phyloP scores from a whole-genome alignment of 306 rosid species.

The apple (Malus domestica) region ASM211411v1 NC_041803.1:23214501-23215000 shows the following conservation, averaged over 20 bases:
- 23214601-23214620: neutral
- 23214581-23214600: neutral
- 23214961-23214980: neutral
- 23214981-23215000: neutral
- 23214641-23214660: neutral
- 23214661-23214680: neutral
- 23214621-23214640: neutral
- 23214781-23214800: neutral
- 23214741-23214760: neutral
- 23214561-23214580: neutral
- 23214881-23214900: neutral
- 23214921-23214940: neutral
- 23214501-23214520: neutral
- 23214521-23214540: neutral
- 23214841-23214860: neutral
- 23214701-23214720: neutral
- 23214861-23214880: slow-evolving; percentile 11
- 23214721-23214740: neutral
- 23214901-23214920: neutral
- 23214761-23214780: neutral
- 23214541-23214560: neutral
- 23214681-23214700: neutral
- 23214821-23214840: slow-evolving; percentile 6
- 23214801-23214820: neutral
- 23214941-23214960: neutral